Conservation (phyloP, 768 basidiomycete genomes). For the Leccinum truebloodii region DNA sequence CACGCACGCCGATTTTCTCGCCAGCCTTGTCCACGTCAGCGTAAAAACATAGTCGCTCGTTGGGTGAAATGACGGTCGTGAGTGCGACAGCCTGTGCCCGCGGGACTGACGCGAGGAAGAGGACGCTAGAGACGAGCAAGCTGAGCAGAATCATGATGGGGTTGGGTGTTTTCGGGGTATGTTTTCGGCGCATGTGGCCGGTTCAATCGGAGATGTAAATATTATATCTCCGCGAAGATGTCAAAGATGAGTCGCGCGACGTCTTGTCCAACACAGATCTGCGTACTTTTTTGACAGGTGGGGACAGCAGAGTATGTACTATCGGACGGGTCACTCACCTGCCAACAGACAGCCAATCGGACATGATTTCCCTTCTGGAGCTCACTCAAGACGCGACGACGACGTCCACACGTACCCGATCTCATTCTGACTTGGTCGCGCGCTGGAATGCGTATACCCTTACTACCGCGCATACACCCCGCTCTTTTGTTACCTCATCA, state of each 20-base stretch:
- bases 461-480: slow-evolving; percentile 6
- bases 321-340: not conserved
- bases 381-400: not conserved
- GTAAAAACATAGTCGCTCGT: slow-evolving; percentile 89
- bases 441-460: slow-evolving; percentile 1
- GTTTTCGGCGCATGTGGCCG: slow-evolving; percentile 28
- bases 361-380: not conserved
- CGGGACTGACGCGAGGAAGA: slow-evolving; percentile 35
- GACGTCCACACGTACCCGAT: slow-evolving; percentile 12
- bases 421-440: not conserved
- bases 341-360: no score
- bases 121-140: slow-evolving; percentile 20
- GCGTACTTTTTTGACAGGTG: slow-evolving; percentile 21
- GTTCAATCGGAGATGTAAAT: slow-evolving; percentile 14
- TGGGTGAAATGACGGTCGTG: slow-evolving; percentile 76
- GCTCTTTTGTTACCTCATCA: slow-evolving; percentile 10
- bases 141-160: slow-evolving; percentile 22
- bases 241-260: not conserved
- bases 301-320: not conserved
- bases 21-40: slow-evolving; percentile 95
- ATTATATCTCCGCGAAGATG: slow-evolving; percentile 17
- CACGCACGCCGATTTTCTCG: slow-evolving; percentile 90
- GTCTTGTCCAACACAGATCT: not conserved
- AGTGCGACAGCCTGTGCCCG: slow-evolving; percentile 61
- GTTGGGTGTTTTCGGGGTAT: not conserved